Percentiles rank a stretch among this genome's conserved stretches.
Conservation (phyloP, 192 early-diverging fungal species). For the Piromyces finnis region DNA sequence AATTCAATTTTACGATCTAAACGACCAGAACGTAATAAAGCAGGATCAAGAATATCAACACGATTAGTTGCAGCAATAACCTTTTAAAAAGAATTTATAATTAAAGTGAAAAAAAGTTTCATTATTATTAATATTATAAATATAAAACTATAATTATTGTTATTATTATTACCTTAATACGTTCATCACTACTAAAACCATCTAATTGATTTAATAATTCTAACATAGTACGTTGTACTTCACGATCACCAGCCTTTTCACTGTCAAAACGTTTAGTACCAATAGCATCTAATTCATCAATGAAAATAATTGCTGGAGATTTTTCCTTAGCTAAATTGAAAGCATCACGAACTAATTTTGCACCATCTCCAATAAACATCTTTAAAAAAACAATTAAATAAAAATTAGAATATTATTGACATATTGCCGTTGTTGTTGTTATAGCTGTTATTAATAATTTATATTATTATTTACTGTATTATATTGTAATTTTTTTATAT, state of each 20-base stretch:
- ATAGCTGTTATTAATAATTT: too few species aligned
- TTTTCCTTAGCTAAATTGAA: slow-evolving; percentile 96
- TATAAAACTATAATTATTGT: neutral
- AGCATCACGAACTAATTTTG: slow-evolving; percentile 91
- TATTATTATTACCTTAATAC: slow-evolving; percentile 65
- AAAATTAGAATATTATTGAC: too few species aligned
- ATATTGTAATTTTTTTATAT: slow-evolving; percentile 11
- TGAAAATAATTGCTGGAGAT: slow-evolving; percentile 95
- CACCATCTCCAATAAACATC: slow-evolving; percentile 98
- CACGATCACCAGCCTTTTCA: slow-evolving; percentile 94
- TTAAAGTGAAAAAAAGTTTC: too few species aligned
- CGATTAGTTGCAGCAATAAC: slow-evolving; percentile 97
- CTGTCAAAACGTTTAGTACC: slow-evolving; percentile 98
- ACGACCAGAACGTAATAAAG: slow-evolving; percentile 71
- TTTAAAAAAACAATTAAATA: too few species aligned
- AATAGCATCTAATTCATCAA: slow-evolving; percentile 96
- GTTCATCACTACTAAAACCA: slow-evolving; percentile 85
- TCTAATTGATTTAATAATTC: slow-evolving; percentile 96
- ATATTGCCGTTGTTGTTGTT: too few species aligned
- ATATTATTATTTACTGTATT: neutral
- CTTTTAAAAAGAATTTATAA: too few species aligned
- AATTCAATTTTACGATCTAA: slow-evolving; percentile 89
- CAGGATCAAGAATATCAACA: slow-evolving; percentile 82
- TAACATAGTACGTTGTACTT: slow-evolving; percentile 97
- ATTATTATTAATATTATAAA: neutral